Base-by-base conservation (phyloP, 345 rosid genomes). In the Bruguiera gymnorhiza region DNA sequence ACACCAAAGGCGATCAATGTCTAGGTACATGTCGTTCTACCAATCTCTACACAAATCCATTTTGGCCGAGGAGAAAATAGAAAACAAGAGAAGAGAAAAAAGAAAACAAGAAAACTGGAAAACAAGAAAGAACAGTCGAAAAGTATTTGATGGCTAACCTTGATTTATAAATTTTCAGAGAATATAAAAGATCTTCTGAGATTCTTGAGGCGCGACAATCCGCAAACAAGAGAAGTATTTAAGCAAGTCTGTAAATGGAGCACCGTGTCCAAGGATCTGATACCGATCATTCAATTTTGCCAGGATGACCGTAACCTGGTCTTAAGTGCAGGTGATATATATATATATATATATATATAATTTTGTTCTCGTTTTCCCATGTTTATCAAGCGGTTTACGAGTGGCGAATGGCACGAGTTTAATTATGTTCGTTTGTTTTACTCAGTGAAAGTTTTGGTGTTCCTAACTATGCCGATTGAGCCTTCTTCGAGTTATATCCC, bases 191-290 rank as follows among this genome's bases (percentile, higher is more conserved):
- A 43, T 13, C 50, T 43, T 43, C 50, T 43, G 50, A 59, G 97
- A 61, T 94, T 88, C 79, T 65, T 94, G 37, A 82, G 97, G 76
- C 91, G 93, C 0, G 98, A 94, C 50, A 93, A 94, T 83, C 91
- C 97, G 5, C 79, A 91, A 64, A 83, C 81, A 66, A 87, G 98
- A 51, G 84, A 81, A 68, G 98, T 87, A 15, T 94, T 94, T 75
- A 94, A 87, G 81, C 97, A 91, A 76, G 89, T 91, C 11, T 94
- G 97, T 73, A 87, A 86, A 65, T 94, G 97, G 97, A 87, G 86
- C 70, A 87, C 75, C 11, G 89, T 86, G 46, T 80, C 95, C 2
- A 91, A 94, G 76, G 86, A 91, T 72, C 79, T 94, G 88, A 89
- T 91, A 66, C 98, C 97, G 0, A 86, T 94, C 70, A 85, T 91